Base-by-base conservation (phyloP, 495 filamentous ascomycete genomes). In the Thozetella sp. region DNA sequence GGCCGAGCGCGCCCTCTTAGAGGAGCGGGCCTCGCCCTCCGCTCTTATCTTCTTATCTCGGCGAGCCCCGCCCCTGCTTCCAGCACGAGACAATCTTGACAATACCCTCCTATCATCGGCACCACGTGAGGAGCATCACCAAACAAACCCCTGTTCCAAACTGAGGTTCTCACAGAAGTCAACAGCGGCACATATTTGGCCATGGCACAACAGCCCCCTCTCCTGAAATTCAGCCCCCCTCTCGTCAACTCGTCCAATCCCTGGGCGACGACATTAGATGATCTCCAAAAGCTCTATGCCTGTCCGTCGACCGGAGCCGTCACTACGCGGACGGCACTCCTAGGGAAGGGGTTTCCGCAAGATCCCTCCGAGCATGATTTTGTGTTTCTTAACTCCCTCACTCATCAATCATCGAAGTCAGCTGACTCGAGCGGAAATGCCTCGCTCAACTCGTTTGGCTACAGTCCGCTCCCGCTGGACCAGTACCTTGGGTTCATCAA, bases 221-320 rank as follows among this genome's bases (percentile, higher is more conserved):
- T 63, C 11, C 56, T 86, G 22, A 43, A 60, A 17, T 85, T 92
- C 64, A 26, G 72, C 26, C 89, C 88, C 3, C 88, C 89, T 0
- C 79, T 92, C 25, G 68, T 91, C 64, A 92, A 92, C 71, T 86
- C 88, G 1, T 80, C 89, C 22, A 85, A 80, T 55, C 88, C 88
- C 3, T 91, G 89, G 88, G 88, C 88, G 13, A 89, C 85, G 0
- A 83, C 81, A 4, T 59, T 72, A 12, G 78, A 77, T 6, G 84
- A 92, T 58, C 76, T 92, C 4, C 51, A 63, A 22, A 68, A 63
- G 0, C 80, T 92, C 13, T 87, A 86, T 68, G 57, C 67, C 10
- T 88, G 79, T 57, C 72, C 82, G 0, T 72, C 79, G 60, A 90
- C 86, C 0, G 89, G 89, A 34, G 89, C 88, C 2, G 83, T 91